These are phyloP conservation scores for Daldinia concentrica DNA, from an alignment of 495 filamentous ascomycete species.

Conservation along the genomic window DNA sequence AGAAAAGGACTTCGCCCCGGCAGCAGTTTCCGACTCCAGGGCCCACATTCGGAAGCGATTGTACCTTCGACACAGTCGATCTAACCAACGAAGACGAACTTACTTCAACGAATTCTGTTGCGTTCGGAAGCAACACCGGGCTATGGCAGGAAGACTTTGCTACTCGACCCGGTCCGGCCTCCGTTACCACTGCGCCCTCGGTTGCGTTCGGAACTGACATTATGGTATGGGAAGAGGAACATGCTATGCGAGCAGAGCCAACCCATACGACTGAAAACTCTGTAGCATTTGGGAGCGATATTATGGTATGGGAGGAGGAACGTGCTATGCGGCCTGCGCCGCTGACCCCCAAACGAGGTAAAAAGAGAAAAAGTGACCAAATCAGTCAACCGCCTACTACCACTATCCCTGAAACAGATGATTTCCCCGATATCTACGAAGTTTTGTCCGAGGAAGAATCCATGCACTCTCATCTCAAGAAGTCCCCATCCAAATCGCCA, in stretches of 20 bases:
- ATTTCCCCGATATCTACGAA: conserved; percentile 55
- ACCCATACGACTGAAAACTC: conserved; percentile 45
- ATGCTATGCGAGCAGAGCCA: conserved; percentile 40
- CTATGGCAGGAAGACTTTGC: conserved; percentile 70
- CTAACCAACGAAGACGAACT: conserved; percentile 68
- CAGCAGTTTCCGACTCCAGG: conserved; percentile 39
- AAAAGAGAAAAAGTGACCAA: conserved; percentile 80
- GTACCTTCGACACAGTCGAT: conserved; percentile 69
- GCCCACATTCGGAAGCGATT: conserved; percentile 39
- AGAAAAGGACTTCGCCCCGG: conserved; percentile 38
- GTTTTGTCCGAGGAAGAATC: conserved; percentile 46
- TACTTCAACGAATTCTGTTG: conserved; percentile 51
- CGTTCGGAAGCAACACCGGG: conserved; percentile 61
- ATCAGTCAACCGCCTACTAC: conserved; percentile 55
- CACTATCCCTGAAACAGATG: conserved; percentile 38
- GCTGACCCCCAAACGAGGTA: conserved; percentile 59
- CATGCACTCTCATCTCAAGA: conserved; percentile 26
- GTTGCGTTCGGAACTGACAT: conserved; percentile 41
- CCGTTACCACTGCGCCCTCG: conserved; percentile 62
- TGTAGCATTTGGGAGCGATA: conserved; percentile 63
- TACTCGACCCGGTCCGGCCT: conserved; percentile 45
- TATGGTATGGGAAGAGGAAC: conserved; percentile 45
- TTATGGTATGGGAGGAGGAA: conserved; percentile 69
- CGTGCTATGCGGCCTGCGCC: conserved; percentile 51
- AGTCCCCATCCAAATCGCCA: conserved; percentile 44